Evolutionary conservation across 371 early-diverging fungal genomes (phyloP), one percentile per base, ranked within the genome.

Genomic region (Mucor circinelloides): DNA sequence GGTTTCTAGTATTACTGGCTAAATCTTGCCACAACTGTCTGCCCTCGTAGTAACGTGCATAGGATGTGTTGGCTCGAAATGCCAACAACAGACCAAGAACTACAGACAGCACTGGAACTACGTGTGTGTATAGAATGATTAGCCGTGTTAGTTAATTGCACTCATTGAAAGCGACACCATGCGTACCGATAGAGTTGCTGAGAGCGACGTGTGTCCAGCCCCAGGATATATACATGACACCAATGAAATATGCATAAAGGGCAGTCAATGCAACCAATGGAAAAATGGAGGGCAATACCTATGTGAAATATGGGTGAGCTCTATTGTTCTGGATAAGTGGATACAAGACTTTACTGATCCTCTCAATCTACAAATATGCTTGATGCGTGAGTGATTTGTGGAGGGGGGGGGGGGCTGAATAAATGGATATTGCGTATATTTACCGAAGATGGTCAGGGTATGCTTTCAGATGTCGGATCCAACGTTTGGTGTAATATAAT

Each of bases 41-140:
- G 15, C 90, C 93, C 66, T 92, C 93, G 71, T 88, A 90, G 76
- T 87, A 94, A 21, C 94, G 80, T 30, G 90, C 91, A 73, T 93
- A 93, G 1, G 91, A 85, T 2, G 91, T 89, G 74, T 93, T 92
- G 68, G 91, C 93, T 60, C 93, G 83, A 76, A 93, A 93, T 40
- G 90, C 91, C 46, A 92, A 78, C 28, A 92, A 78, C 65, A 91
- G 66, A 75, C 89, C 90, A 6, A 93, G 80, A 6, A 90, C 89
- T 13, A 90, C 87, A 61, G 88, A 84, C 21, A 91, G 70, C 10
- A 82, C 84, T 8, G 83, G 77, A 13, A 87, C 85, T 81, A 64
- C 9, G 42, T 12, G 1, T 40, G 40, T 9, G 6, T 36, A 13
- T 15, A 36, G 2, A 40, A 17, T 0, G 40, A 40, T 40, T 2